Evolutionary conservation across 148 eudicot species (phyloP), one percentile per base, ranked within the genome.

Genomic region (Pouteria glomerata): DNA sequence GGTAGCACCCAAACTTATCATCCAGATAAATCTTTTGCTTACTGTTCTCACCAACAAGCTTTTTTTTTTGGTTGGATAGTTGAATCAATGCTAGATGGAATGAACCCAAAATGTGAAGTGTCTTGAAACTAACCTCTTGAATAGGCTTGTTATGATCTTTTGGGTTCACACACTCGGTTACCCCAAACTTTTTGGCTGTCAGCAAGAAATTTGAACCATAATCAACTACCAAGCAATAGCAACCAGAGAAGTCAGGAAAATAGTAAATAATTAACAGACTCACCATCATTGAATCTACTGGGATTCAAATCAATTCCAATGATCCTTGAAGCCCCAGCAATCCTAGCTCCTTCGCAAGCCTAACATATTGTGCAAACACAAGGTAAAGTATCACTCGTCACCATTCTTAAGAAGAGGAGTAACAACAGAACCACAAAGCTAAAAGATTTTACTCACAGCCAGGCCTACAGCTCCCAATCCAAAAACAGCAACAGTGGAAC

Each of bases 401-500:
- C 21, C 44, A 27, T 66, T 29, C 35, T 18, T 8, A 47, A 4
- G 4, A 13, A 6, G 8, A 44, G 18, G 23, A 27, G 34, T 3
- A 66, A 26, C 34, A 64, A 34, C 19, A 18, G 16, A 45, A 24
- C 58, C 8, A 23, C 19, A 55, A 21, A 24, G 23, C 23, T 11
- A 23, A 19, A 1, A 3, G 6, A 5, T 21, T 63, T 48, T 23
- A 80, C 92, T 77, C 67, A 90, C 96, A 35, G 89, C 93, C 42
- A 90, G 89, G 31, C 96, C 92, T 30, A 90, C 92, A 42, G 96
- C 90, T 68, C 96, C 96, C 58, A 90, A 73, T 34, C 96, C 96
- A 19, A 90, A 90, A 48, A 90, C 44, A 57, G 91, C 93, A 27
- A 90, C 93, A 1, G 90, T 83, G 0, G 87, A 86, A 6, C 96